phyloP scores from a whole-genome alignment of 2,329 filamentous ascomycete species.

The Anthostomella pinea region DNA sequence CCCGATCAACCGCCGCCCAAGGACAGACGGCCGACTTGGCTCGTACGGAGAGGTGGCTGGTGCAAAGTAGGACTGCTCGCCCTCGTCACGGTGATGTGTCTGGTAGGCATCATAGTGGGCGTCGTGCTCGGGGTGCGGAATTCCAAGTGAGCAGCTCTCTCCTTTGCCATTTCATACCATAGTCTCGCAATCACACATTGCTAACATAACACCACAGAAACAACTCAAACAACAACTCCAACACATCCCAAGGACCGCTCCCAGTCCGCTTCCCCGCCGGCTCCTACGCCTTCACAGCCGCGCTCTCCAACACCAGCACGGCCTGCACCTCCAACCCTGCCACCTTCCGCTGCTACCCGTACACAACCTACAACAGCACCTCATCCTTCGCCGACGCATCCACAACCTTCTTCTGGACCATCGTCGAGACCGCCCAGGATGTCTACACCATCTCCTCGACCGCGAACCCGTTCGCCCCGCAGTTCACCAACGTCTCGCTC shows the following conservation, averaged over 20 bases:
- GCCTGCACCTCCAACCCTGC: slow-evolving; percentile 56
- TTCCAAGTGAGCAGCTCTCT: too few relatives aligned
- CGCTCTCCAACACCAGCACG: slow-evolving; percentile 50
- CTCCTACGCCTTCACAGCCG: slow-evolving; percentile 58
- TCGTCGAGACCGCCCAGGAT: slow-evolving; percentile 36
- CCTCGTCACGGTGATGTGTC: too few relatives aligned
- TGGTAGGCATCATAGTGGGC: too few relatives aligned
- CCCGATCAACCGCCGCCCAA: too few relatives aligned
- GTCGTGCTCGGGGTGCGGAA: too few relatives aligned
- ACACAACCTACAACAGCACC: slow-evolving; percentile 43
- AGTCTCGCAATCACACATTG: too few relatives aligned
- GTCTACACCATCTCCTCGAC: slow-evolving; percentile 54
- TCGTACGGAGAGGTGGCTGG: too few relatives aligned
- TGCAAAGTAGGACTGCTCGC: too few relatives aligned
- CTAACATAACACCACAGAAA: slow-evolving; percentile 1
- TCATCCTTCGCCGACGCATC: slow-evolving; percentile 32
- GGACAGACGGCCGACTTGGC: too few relatives aligned
- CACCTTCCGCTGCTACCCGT: slow-evolving; percentile 63
- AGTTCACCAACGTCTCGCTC: slow-evolving; percentile 40
- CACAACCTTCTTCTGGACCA: slow-evolving; percentile 61
- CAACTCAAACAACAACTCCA: slow-evolving; percentile 5
- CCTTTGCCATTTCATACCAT: too few relatives aligned
- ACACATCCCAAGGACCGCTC: neutral
- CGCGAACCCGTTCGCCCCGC: slow-evolving; percentile 53
- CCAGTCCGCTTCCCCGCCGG: slow-evolving; percentile 54